Evolutionary conservation across 768 basidiomycete species (phyloP), one percentile per base, ranked within the genome.

Genomic region (Naganishia vishniacii): DNA sequence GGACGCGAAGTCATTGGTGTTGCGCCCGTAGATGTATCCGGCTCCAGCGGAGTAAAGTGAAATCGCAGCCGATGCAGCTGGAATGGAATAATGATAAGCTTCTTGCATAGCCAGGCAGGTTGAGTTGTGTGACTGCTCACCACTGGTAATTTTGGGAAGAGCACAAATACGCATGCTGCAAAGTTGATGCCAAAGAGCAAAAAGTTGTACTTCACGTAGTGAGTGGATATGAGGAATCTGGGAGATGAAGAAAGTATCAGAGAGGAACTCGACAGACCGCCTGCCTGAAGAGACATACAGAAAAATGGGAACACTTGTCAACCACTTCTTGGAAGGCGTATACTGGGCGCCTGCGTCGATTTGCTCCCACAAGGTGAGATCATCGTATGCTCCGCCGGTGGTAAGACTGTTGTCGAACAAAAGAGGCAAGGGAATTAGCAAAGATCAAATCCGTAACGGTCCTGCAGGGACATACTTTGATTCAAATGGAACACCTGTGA

Each of bases 311-410:
- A 92, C 86, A 59, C 84, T 85, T 65, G 95, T 83, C 29, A 99
- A 81, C 91, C 92, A 98, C 76, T 99, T 99, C 81, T 91, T 95
- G 5, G 95, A 87, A 0, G 95, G 95, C 5, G 95, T 99, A 78
- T 98, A 95, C 73, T 98, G 95, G 0, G 93, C 95, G 41, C 95
- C 95, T 53, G 89, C 88, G 77, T 99, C 95, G 53, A 99, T 99
- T 81, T 99, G 95, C 75, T 99, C 95, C 95, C 95, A 99, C 31
- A 99, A 81, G 0, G 95, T 98, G 49, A 98, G 83, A 71, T 97
- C 91, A 76, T 98, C 95, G 78, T 94, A 99, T 13, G 91, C 95
- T 25, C 95, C 95, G 12, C 86, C 87, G 70, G 73, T 73, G 18
- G 75, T 71, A 60, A 75, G 66, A 41, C 71, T 75, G 62, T 16